A percentile compares a stretch with the other conserved stretches of the same genome.
These are phyloP conservation scores for Coprinopsis strossmayeri DNA, from an alignment of 768 basidiomycete genomes.

Conservation along the genomic window DNA sequence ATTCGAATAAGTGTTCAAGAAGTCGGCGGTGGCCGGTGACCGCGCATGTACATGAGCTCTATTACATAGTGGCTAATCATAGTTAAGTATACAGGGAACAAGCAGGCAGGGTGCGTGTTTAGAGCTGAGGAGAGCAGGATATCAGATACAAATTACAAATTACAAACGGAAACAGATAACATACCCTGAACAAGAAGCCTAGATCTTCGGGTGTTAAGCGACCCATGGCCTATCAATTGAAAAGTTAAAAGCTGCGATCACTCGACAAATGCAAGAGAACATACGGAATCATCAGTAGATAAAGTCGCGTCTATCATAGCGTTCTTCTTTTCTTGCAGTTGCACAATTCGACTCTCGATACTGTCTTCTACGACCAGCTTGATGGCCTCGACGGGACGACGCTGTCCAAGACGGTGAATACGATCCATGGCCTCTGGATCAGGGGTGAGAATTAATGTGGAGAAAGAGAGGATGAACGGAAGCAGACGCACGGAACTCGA, in stretches of 20 bases:
- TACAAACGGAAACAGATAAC: no score
- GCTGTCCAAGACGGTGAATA: slow-evolving; percentile 94
- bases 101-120: no score
- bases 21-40: no score
- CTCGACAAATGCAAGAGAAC: slow-evolving; percentile 17
- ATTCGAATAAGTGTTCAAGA: no score
- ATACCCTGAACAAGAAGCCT: slow-evolving; percentile 52
- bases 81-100: no score
- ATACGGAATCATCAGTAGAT: slow-evolving; percentile 71
- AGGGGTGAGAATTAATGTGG: neutral
- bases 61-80: no score
- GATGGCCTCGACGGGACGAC: slow-evolving; percentile 86
- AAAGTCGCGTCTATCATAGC: slow-evolving; percentile 91
- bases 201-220: slow-evolving; percentile 84
- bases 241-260: slow-evolving; percentile 6
- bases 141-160: no score
- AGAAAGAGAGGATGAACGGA: neutral
- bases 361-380: slow-evolving; percentile 95
- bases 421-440: slow-evolving; percentile 89
- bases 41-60: no score
- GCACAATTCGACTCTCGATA: slow-evolving; percentile 92
- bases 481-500: slow-evolving; percentile 66
- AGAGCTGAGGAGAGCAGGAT: no score
- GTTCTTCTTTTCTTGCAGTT: slow-evolving; percentile 96
- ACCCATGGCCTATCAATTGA: slow-evolving; percentile 69